Evolutionary conservation across 192 early-diverging fungal species (phyloP).

Genomic region (Piromyces sp.): DNA sequence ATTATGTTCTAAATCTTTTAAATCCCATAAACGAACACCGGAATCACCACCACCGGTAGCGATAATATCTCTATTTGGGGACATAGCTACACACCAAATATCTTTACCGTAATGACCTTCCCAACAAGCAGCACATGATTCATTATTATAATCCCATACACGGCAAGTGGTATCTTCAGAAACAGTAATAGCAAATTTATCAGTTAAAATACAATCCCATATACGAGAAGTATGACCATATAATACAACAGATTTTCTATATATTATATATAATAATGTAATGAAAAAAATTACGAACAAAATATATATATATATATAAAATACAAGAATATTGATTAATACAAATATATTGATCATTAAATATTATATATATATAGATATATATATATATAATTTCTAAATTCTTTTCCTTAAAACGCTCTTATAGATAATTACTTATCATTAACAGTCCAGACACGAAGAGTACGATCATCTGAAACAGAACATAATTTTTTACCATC

Average conservation of each 20-base stretch:
- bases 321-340: no score
- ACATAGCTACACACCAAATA: slow-evolving; percentile 61
- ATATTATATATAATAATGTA: background rate
- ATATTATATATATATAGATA: no score
- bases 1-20: slow-evolving; percentile 26
- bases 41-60: slow-evolving; percentile 69
- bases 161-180: slow-evolving; percentile 51
- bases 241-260: slow-evolving; percentile 10
- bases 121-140: slow-evolving; percentile 49
- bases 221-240: slow-evolving; percentile 64
- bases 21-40: slow-evolving; percentile 55
- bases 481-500: slow-evolving; percentile 38
- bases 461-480: slow-evolving; percentile 68
- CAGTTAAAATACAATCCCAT: slow-evolving; percentile 53
- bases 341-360: no score
- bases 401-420: no score
- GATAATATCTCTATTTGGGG: slow-evolving; percentile 21
- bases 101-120: slow-evolving; percentile 65
- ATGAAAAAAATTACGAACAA: no score
- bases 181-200: slow-evolving; percentile 18
- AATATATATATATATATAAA: no score
- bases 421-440: background rate
- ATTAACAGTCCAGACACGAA: slow-evolving; percentile 46
- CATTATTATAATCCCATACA: slow-evolving; percentile 38
- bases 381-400: no score